Evolutionary conservation across 2,329 filamentous ascomycete genomes (phyloP), one percentile per base, ranked within the genome.

Genomic region (Chalara sp.): DNA sequence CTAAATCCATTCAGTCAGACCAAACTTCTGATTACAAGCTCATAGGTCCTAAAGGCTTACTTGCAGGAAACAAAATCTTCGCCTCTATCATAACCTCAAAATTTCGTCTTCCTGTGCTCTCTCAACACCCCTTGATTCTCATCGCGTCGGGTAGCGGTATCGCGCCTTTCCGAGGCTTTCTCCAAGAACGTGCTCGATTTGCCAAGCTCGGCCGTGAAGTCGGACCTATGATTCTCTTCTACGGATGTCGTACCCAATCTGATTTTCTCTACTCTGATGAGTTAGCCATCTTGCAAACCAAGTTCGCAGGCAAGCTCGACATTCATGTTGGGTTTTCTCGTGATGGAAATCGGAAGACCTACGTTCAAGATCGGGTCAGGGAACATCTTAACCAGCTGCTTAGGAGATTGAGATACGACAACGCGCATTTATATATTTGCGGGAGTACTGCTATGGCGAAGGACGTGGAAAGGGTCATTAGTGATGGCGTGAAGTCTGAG

Each of bases 61-160:
- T 65, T 6, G 54, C 58, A 0, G 53, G 60, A n/a, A 48, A 10
- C 4, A 54, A 53, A 35, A 12, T 71, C 43, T 64, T 63, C 53
- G 71, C 70, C 1, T 68, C 72, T 51, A 61, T 72, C 43, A 67
- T 69, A 30, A 66, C 65, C 49, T 71, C 69, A 1, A 69, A 67
- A 39, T 77, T 76, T 65, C 73, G 72, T 46, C 67, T 76, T 2
- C 74, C 74, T 0, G 59, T 67, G 8, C 61, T 66, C 0, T 60
- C 67, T 6, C 67, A 64, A 4, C 70, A 65, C 0, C 78, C 77
- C 0, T 61, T 82, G 7, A 67, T 81, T 47, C 76, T 79, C 72
- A 65, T 79, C 6, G 74, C 67, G 4, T 67, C 76, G 0, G 77
- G 76, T 1, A 78, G 33, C 28, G 72, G 72, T 0, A 64, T 75